Percentiles rank a stretch among this genome's conserved stretches.
These are phyloP conservation scores for Cryphonectria nitschkei DNA, from an alignment of 2,329 filamentous ascomycete genomes.

Conservation along the genomic window DNA sequence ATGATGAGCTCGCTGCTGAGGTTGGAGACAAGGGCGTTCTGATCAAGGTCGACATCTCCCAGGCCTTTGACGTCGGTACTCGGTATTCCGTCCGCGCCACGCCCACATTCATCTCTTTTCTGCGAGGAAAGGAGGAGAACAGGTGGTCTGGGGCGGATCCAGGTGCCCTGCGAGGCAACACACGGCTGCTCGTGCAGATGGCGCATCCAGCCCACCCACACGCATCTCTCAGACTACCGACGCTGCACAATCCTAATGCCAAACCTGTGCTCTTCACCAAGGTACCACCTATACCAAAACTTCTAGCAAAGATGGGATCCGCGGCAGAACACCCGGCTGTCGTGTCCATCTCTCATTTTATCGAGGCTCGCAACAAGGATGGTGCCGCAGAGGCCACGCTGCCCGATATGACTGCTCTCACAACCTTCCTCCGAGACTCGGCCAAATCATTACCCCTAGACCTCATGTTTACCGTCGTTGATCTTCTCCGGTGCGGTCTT, in stretches of 20 bases:
- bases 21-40: constrained; percentile 69
- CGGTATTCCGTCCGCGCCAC: constrained; percentile 74
- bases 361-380: constrained; percentile 62
- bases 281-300: constrained; percentile 79
- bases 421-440: constrained; percentile 60
- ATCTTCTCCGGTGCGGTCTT: constrained; percentile 79
- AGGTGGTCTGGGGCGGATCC: constrained; percentile 81
- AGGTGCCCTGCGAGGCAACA: constrained; percentile 68
- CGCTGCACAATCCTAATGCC: constrained; percentile 64
- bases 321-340: constrained; percentile 64
- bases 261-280: constrained; percentile 76
- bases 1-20: constrained; percentile 78
- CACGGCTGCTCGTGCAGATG: constrained; percentile 75
- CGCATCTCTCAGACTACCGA: constrained; percentile 69
- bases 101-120: constrained; percentile 86
- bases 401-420: constrained; percentile 70
- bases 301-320: constrained; percentile 75
- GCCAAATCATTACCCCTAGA: constrained; percentile 62
- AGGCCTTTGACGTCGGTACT: constrained; percentile 64
- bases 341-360: constrained; percentile 68
- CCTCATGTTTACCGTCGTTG: constrained; percentile 78
- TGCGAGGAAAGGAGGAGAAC: constrained; percentile 74
- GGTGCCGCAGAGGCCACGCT: constrained; percentile 69
- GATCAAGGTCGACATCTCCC: constrained; percentile 81
- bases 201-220: constrained; percentile 79